Conservation (phyloP, 192 early-diverging fungal species). For the Linnemannia schmuckeri region DNA sequence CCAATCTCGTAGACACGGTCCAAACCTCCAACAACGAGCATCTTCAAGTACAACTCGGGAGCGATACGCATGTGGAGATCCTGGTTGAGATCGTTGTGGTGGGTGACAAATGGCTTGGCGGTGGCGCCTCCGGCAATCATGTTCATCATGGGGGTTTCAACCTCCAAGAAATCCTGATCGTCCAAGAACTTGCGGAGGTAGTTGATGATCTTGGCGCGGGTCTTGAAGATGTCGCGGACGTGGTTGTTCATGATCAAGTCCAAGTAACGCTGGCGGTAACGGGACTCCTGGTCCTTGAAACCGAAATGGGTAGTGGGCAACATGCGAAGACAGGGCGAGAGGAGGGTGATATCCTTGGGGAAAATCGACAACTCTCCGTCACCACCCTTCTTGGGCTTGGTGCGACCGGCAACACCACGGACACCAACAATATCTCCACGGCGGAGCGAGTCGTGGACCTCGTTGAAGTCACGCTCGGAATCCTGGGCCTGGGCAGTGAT, state of each 20-base stretch:
- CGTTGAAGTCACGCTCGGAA: constrained; percentile 77
- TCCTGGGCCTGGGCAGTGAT: constrained; percentile 88
- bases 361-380: constrained; percentile 95
- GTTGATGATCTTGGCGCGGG: constrained; percentile 94
- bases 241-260: constrained; percentile 99
- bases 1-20: constrained; percentile 99
- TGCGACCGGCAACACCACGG: constrained; percentile 88
- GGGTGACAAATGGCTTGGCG: constrained; percentile 99
- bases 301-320: constrained; percentile 96
- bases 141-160: constrained; percentile 99
- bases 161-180: constrained; percentile 95
- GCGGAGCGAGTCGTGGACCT: constrained; percentile 84
- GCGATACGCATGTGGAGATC: constrained; percentile 99
- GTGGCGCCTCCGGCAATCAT: constrained; percentile 98
- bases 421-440: constrained; percentile 99
- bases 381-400: constrained; percentile 75
- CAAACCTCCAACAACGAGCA: constrained; percentile 97
- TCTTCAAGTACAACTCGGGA: constrained; percentile 98
- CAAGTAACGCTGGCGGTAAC: constrained; percentile 98
- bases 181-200: constrained; percentile 97
- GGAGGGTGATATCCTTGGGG: constrained; percentile 86
- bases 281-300: constrained; percentile 96
- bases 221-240: constrained; percentile 95
- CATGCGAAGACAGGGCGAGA: constrained; percentile 96
- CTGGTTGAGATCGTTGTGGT: constrained; percentile 99